Conservation (phyloP, 805 yeast genomes). For the Candida dendrica region DNA sequence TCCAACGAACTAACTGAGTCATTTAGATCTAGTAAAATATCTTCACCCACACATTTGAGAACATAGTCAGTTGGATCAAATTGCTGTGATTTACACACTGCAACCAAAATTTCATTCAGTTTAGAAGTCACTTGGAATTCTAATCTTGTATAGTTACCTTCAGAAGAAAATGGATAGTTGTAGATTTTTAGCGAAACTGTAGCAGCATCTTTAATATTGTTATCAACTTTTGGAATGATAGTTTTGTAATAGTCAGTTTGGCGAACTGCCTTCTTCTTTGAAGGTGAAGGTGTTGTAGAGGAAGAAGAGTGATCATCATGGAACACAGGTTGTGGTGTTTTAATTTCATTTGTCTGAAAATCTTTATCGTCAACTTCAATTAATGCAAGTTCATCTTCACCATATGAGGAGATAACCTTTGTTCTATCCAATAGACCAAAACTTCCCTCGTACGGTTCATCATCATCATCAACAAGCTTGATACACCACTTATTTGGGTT, state of each 20-base stretch:
- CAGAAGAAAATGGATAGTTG: constrained; percentile 26
- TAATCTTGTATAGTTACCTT: constrained; percentile 22
- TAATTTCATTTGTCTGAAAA: constrained; percentile 36
- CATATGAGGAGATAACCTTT: constrained; percentile 59
- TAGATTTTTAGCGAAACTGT: constrained; percentile 23
- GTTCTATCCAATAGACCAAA: constrained; percentile 81
- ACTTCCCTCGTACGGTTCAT: constrained; percentile 82
- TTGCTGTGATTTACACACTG: constrained; percentile 26
- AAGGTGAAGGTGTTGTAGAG: constrained; percentile 2
- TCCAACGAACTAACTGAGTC: constrained; percentile 35
- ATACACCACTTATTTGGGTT: constrained; percentile 71
- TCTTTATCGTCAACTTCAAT: constrained; percentile 48
- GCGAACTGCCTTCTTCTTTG: constrained; percentile 3
- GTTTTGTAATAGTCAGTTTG: constrained; percentile 31
- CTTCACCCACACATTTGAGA: constrained; percentile 26
- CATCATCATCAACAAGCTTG: constrained; percentile 86
- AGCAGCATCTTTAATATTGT: constrained; percentile 19
- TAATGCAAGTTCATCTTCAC: constrained; percentile 76
- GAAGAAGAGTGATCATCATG: constrained; percentile 2
- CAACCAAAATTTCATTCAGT: constrained; percentile 28
- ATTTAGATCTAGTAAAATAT: constrained; percentile 25
- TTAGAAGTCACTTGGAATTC: constrained; percentile 26
- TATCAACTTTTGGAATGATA: constrained; percentile 22
- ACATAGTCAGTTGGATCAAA: constrained; percentile 29
- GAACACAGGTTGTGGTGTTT: constrained; percentile 46